Conservation (phyloP, 345 rosid genomes). For the Populus simonii region DNA sequence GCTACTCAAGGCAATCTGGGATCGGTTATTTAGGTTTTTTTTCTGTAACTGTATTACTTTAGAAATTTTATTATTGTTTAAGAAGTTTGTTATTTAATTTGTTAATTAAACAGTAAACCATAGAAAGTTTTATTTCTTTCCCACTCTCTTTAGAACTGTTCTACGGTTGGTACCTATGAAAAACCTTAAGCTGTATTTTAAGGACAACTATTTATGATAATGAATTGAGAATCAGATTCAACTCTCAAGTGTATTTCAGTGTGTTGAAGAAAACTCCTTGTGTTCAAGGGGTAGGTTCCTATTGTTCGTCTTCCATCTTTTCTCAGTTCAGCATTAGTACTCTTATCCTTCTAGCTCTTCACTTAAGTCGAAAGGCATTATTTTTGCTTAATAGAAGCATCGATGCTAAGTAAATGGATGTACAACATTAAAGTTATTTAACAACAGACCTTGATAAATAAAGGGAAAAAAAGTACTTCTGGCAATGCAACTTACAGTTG, state of each 20-base stretch:
- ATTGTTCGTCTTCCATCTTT: background rate
- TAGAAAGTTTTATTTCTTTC: background rate
- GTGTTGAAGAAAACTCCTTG: background rate
- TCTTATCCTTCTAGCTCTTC: background rate
- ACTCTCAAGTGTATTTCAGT: background rate
- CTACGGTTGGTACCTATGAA: background rate
- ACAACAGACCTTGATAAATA: background rate
- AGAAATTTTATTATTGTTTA: background rate
- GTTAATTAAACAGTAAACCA: background rate
- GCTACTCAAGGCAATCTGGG: background rate
- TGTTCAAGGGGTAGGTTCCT: background rate
- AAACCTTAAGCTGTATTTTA: background rate
- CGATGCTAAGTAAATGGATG: background rate
- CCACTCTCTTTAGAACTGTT: background rate
- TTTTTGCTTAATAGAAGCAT: background rate
- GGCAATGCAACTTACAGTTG: conserved; percentile 54
- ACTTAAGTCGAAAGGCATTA: background rate
- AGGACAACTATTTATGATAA: background rate
- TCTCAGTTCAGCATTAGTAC: background rate
- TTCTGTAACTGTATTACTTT: background rate
- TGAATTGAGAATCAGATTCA: background rate
- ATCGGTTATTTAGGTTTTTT: background rate
- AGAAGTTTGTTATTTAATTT: background rate
- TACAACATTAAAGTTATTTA: background rate
- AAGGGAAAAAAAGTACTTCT: background rate